These are phyloP conservation scores for Rhizophagus clarus DNA, from an alignment of 192 early-diverging fungal genomes.

Conservation along the genomic window DNA sequence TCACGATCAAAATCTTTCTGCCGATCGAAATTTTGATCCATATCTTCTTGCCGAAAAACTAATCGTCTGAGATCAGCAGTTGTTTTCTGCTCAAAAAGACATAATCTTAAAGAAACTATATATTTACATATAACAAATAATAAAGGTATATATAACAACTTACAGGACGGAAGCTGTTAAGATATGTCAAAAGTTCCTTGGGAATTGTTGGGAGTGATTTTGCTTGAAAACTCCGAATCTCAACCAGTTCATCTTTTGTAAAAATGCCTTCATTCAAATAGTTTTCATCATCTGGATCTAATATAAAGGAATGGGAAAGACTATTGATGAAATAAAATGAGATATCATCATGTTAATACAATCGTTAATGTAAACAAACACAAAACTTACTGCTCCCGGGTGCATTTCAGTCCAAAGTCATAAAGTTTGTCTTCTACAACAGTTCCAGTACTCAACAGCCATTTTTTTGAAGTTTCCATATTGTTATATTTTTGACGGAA, in stretches of 20 bases:
- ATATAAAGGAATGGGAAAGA: constrained; percentile 19
- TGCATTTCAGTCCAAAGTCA: background rate
- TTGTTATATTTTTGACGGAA: too few species aligned
- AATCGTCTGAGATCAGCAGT: constrained; percentile 29
- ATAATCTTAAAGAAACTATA: background rate
- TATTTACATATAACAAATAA: background rate
- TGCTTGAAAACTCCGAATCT: constrained; percentile 28
- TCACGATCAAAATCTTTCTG: constrained; percentile 31
- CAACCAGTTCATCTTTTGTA: constrained; percentile 22
- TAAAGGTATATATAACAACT: constrained; percentile 16
- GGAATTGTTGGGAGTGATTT: background rate
- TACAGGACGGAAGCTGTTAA: constrained; percentile 27
- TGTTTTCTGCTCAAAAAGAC: constrained; percentile 21
- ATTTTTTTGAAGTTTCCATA: too few species aligned
- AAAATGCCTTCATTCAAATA: constrained; percentile 31
- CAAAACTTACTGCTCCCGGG: background rate
- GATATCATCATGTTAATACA: too few species aligned
- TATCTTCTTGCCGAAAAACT: constrained; percentile 28
- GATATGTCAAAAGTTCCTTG: constrained; percentile 19
- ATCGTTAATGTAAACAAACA: too few species aligned
- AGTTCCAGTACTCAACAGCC: background rate
- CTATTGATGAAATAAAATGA: background rate
- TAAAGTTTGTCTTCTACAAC: background rate
- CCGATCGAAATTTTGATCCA: constrained; percentile 33
- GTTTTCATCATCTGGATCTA: constrained; percentile 30